Evolutionary conservation across 805 yeast species (phyloP).

Genomic region (Saturnispora gosingensis): DNA sequence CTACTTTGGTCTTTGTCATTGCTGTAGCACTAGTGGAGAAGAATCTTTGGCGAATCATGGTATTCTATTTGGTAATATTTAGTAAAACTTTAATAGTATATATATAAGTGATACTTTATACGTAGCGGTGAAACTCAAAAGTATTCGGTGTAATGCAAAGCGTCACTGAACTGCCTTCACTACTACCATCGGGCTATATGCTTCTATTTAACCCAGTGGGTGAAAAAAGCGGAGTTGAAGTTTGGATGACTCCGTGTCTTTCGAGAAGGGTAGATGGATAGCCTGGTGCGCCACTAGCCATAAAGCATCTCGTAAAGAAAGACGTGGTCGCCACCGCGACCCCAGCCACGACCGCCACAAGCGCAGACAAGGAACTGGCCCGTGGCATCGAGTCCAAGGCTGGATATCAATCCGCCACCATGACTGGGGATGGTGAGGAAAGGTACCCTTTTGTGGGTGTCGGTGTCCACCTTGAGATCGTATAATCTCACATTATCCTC

Average conservation of each 20-base stretch:
- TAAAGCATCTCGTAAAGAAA: constrained; percentile 25
- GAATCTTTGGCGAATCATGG: not conserved
- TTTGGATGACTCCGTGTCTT: not conserved
- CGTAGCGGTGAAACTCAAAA: not conserved
- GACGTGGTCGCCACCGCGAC: constrained; percentile 74
- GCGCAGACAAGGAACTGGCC: constrained; percentile 84
- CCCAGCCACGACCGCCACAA: constrained; percentile 96
- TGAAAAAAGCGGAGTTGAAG: not conserved
- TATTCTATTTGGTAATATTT: not conserved
- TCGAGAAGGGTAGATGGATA: not conserved
- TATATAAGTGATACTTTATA: not conserved
- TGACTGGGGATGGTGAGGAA: constrained; percentile 93
- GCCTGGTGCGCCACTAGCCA: not conserved
- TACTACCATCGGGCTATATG: not conserved
- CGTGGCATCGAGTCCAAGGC: constrained; percentile 41
- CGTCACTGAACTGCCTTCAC: not conserved
- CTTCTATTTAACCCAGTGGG: not conserved
- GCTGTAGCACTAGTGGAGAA: not conserved
- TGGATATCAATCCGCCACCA: constrained; percentile 83
- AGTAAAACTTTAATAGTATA: not conserved
- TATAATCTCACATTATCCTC: constrained; percentile 82
- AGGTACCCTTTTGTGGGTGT: constrained; percentile 41
- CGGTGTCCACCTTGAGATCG: constrained; percentile 42
- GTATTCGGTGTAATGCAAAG: not conserved
- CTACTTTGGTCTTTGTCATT: constrained; percentile 22